Conservation (phyloP, 2,329 filamentous ascomycete genomes). For the Trichoderma koningiopsis region DNA sequence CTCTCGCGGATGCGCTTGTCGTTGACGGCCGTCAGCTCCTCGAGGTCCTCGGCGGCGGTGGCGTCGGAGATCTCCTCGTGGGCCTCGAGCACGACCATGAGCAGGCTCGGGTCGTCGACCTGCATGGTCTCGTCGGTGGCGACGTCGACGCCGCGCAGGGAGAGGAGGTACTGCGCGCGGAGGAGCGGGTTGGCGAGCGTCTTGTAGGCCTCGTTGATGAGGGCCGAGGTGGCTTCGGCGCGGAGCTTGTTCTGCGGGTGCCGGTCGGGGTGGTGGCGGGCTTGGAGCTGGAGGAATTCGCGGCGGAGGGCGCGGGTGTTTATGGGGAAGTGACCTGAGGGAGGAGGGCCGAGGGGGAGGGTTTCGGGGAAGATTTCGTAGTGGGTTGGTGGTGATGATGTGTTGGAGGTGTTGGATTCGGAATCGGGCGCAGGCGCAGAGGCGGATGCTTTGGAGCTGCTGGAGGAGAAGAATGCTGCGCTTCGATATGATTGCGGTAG, state of each 20-base stretch:
- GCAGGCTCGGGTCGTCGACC: constrained; percentile 66
- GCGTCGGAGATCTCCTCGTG: constrained; percentile 76
- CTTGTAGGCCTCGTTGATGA: constrained; percentile 89
- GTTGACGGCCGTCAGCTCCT: constrained; percentile 64
- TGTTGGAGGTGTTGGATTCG: background rate
- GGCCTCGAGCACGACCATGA: constrained; percentile 80
- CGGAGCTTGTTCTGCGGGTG: constrained; percentile 55
- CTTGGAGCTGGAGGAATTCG: constrained; percentile 86
- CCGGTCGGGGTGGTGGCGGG: constrained; percentile 73
- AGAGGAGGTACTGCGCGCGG: constrained; percentile 86
- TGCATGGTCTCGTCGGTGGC: constrained; percentile 75
- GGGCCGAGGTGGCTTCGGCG: constrained; percentile 76
- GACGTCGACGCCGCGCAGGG: constrained; percentile 74
- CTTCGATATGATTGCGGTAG: background rate
- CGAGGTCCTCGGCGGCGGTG: constrained; percentile 64
- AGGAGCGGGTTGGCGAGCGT: constrained; percentile 77
- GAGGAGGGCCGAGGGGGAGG: constrained; percentile 76
- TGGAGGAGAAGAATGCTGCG: background rate
- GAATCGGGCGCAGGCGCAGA: background rate
- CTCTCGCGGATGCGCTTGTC: constrained; percentile 65
- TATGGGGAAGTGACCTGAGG: constrained; percentile 73
- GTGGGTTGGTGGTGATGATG: constrained; percentile 54
- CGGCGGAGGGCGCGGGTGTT: constrained; percentile 69
- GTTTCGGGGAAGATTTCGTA: constrained; percentile 88
- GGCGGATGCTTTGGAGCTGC: background rate